Conservation (phyloP, 768 basidiomycete species). For the Mycena floridula region DNA sequence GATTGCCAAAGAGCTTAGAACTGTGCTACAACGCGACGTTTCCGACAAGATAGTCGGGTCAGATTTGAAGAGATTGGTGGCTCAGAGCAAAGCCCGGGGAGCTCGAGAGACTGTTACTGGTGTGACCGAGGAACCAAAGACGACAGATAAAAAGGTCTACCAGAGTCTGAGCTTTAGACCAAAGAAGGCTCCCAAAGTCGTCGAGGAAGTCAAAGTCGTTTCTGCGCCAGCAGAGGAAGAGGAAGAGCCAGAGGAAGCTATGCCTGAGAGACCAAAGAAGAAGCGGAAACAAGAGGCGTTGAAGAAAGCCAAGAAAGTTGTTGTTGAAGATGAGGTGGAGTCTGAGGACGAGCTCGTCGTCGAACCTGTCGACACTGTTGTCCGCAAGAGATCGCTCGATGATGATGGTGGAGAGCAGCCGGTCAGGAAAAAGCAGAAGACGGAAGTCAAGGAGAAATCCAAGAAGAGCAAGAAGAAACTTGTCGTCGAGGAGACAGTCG, state of each 20-base stretch:
- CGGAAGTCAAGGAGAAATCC: conserved; percentile 20
- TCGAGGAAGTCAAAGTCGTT: conserved; percentile 36
- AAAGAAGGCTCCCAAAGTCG: conserved; percentile 37
- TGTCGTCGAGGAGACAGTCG: conserved; percentile 30
- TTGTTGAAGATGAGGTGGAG: conserved; percentile 39
- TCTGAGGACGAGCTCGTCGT: conserved; percentile 6
- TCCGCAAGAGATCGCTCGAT: conserved; percentile 21
- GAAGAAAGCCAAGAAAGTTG: conserved; percentile 41
- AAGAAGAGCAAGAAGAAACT: conserved; percentile 36
- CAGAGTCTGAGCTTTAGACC: conserved; percentile 43
- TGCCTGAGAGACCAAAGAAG: conserved; percentile 47
- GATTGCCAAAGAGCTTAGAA: conserved; percentile 51
- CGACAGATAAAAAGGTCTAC: conserved; percentile 33
- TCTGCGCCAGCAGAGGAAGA: conserved; percentile 31
- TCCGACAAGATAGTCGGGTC: conserved; percentile 51
- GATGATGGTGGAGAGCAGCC: conserved; percentile 31
- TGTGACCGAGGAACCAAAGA: conserved; percentile 16
- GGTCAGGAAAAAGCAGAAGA: conserved; percentile 33
- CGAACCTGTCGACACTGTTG: conserved; percentile 3
- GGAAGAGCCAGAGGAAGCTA: conserved; percentile 28
- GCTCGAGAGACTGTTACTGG: conserved; percentile 17
- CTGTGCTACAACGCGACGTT: conserved; percentile 58
- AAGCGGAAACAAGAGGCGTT: too few relatives aligned
- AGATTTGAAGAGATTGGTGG: conserved; percentile 46
- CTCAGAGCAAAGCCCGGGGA: conserved; percentile 42